phyloP scores from a whole-genome alignment of 768 basidiomycete genomes.

The Auriscalpium microsporum region DNA sequence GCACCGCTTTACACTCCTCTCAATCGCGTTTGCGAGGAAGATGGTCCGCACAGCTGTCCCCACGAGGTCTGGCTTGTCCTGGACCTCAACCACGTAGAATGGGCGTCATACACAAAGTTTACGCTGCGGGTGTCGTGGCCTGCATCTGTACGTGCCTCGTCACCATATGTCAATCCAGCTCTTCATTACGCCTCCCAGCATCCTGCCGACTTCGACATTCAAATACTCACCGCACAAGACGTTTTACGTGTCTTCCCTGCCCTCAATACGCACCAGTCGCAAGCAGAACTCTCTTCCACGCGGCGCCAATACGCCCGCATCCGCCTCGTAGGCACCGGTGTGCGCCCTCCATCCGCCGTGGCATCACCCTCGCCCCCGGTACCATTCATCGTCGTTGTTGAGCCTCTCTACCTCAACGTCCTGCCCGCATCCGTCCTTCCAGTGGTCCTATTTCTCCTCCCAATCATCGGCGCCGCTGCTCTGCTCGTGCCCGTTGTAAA shows the following conservation, averaged over 20 bases:
- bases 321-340: slow-evolving; percentile 43
- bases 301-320: slow-evolving; percentile 51
- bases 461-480: slow-evolving; percentile 16
- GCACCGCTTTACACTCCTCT: slow-evolving; percentile 8
- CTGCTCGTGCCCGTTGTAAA: slow-evolving; percentile 1
- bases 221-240: slow-evolving; percentile 26
- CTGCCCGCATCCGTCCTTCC: slow-evolving; percentile 46
- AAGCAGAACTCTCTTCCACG: slow-evolving; percentile 15
- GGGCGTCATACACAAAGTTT: slow-evolving; percentile 21
- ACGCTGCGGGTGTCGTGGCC: slow-evolving; percentile 29
- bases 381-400: slow-evolving; percentile 45
- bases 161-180: no score
- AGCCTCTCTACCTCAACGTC: slow-evolving; percentile 51
- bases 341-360: slow-evolving; percentile 32
- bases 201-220: slow-evolving; percentile 36
- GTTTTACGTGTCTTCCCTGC: neutral
- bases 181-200: slow-evolving; percentile 21
- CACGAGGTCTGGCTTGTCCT: slow-evolving; percentile 26
- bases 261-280: neutral
- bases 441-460: slow-evolving; percentile 21
- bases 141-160: slow-evolving; percentile 21
- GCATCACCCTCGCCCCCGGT: slow-evolving; percentile 24
- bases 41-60: slow-evolving; percentile 8
- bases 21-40: slow-evolving; percentile 28
- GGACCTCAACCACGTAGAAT: slow-evolving; percentile 20